Base-by-base conservation (phyloP, 108 stramenopile genomes). In the Pinguiococcus pyrenoidosus region DNA sequence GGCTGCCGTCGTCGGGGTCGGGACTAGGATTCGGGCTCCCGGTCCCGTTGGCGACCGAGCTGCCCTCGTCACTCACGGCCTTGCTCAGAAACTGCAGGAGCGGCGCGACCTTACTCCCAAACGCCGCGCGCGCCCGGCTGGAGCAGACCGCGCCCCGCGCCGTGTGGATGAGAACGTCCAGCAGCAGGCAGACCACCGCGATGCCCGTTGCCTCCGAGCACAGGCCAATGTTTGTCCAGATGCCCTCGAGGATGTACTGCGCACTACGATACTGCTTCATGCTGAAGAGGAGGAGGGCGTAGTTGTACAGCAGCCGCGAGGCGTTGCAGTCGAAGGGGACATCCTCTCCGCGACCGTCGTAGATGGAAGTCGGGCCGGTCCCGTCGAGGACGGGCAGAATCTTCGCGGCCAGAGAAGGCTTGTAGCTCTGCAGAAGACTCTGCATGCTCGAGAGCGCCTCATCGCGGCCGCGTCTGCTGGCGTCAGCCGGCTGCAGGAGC, bases 271-370 rank as follows among this genome's bases (percentile, higher is more conserved):
- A 63, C 39, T 63, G 62, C 62, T 54, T 63, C 37, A 55, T 36
- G 41, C 55, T 53, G 46, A 63, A 63, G 39, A 44, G 45, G 13
- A 63, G 41, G 1, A 54, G 54, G 2, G 54, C 42, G 17, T 55
- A 43, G 37, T 63, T 63, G 41, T 63, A 63, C 8, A 63, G 62
- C 17, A 63, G 52, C n/a, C 54, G 46, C 12, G 62, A 63, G 25
- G 62, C 38, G 36, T 63, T 54, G 12, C 46, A 45, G 46, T 49
- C 54, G 35, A 54, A 44, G 47, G n/a, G n/a, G n/a, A n/a, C n/a
- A n/a, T n/a, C n/a, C n/a, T n/a, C n/a, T n/a, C n/a, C n/a, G n/a
- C n/a, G n/a, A n/a, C n/a, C n/a, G n/a, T n/a, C n/a, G n/a, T n/a
- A n/a, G n/a, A n/a, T n/a, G n/a, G n/a, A n/a, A n/a, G n/a, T n/a